Percentiles rank a stretch among this genome's conserved stretches.
Evolutionary conservation across 495 filamentous ascomycete genomes (phyloP).

Genomic region (Podospora comata): DNA sequence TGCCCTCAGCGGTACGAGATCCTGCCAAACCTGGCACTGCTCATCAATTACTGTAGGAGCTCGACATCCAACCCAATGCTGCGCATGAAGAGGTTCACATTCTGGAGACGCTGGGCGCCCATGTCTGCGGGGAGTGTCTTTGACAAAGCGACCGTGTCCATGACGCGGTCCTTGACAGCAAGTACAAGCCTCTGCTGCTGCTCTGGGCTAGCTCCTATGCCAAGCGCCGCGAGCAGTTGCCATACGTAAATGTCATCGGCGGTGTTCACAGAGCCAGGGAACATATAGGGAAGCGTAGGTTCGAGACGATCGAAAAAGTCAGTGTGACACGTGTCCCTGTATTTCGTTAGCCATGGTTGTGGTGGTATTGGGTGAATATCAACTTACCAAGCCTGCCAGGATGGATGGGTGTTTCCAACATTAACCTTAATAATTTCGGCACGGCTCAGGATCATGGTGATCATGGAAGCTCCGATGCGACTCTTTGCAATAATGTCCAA

Average conservation of each 20-base stretch:
- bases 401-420: conserved; percentile 56
- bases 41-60: conserved; percentile 60
- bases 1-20: no score
- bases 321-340: conserved; percentile 65
- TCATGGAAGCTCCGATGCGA: conserved; percentile 78
- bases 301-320: conserved; percentile 83
- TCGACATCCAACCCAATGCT: conserved; percentile 97
- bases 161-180: conserved; percentile 95
- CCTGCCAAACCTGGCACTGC: no score
- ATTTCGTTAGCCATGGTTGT: conserved; percentile 17
- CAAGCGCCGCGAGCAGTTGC: conserved; percentile 94
- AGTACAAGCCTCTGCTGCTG: conserved; percentile 93
- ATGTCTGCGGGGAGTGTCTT: conserved; percentile 86
- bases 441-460: conserved; percentile 92
- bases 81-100: conserved; percentile 97
- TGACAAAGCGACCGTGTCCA: conserved; percentile 86
- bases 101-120: conserved; percentile 72
- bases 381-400: conserved; percentile 78
- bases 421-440: conserved; percentile 85
- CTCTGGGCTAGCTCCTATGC: conserved; percentile 84
- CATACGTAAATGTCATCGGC: conserved; percentile 93
- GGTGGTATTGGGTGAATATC: neutral
- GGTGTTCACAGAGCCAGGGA: conserved; percentile 77
- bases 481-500: conserved; percentile 74
- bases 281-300: conserved; percentile 74